Conservation (phyloP, 1,284 basidiomycete species). For the Melampsora americana region DNA sequence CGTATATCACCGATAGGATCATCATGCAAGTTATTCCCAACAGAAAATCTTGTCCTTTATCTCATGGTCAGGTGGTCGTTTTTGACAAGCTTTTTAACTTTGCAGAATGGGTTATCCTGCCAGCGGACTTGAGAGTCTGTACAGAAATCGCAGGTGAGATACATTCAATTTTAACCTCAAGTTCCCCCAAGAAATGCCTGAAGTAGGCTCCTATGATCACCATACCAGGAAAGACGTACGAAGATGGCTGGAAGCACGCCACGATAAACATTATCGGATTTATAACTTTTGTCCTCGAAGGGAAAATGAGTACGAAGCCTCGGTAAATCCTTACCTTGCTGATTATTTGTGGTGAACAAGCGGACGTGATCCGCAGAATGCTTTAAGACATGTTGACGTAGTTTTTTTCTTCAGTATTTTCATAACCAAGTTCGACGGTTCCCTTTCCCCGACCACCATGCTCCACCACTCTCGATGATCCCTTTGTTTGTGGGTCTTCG, state of each 20-base stretch:
- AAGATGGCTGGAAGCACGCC: slow-evolving; percentile 50
- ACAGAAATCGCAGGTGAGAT: slow-evolving; percentile 49
- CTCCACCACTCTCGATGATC: slow-evolving; percentile 51
- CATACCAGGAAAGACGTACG: slow-evolving; percentile 45
- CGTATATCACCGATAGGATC: slow-evolving; percentile 50
- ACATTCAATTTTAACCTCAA: not conserved
- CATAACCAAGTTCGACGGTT: slow-evolving; percentile 48
- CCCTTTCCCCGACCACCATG: slow-evolving; percentile 52
- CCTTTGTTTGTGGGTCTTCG: slow-evolving; percentile 50
- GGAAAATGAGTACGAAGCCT: slow-evolving; percentile 48
- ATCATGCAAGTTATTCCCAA: not conserved
- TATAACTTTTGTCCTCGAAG: slow-evolving; percentile 51
- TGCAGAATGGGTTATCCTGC: slow-evolving; percentile 53
- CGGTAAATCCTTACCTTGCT: slow-evolving; percentile 47
- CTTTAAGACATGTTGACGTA: not conserved
- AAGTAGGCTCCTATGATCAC: not conserved
- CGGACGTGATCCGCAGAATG: not conserved
- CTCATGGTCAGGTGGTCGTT: too few relatives aligned
- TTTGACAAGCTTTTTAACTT: not conserved
- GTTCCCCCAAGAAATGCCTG: not conserved
- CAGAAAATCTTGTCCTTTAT: too few relatives aligned
- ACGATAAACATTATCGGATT: slow-evolving; percentile 49
- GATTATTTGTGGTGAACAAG: slow-evolving; percentile 40
- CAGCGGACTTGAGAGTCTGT: slow-evolving; percentile 49
- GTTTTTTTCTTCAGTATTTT: not conserved